Evolutionary conservation across 1,284 basidiomycete genomes (phyloP), one percentile per base, ranked within the genome.

Genomic region (Phylloporus sp.): DNA sequence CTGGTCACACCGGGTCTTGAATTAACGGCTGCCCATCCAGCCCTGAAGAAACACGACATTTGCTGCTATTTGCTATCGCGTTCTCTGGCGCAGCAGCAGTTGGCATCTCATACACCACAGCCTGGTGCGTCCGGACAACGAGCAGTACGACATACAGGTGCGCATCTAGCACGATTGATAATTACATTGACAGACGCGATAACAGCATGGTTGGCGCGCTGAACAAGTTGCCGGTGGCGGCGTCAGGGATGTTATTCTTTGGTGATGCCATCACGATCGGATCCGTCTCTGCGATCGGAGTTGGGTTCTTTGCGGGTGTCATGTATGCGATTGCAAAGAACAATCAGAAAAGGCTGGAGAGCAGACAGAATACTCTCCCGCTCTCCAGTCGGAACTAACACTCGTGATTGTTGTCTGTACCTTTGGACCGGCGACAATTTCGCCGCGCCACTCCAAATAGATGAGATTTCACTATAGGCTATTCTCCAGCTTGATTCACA

Each of bases 221-320:
- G 74, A 99, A 99, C 86, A 99, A 99, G 84, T 88, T 99, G 20
- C 98, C 98, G 25, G 94, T 99, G 47, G 98, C 98, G 12, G 96
- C 95, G 25, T 96, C 94, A 35, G 96, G 96, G 19, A 95, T 99
- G 93, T 80, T 98, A 68, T 97, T 98, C 84, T 97, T 98, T 79
- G 95, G 95, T 53, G 97, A 99, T 81, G 82, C 89, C 20, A 92
- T 95, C 47, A 97, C 94, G 8, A 80, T 92, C 70, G 94, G 96
- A 49, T 97, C 94, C 35, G 93, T 98, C 58, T 91, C 92, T 17
- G 96, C 97, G 41, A 92, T 99, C 65, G 82, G 85, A 2, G 88
- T 95, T 52, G 98, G 98, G 6, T 99, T 99, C 82, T 85, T 98
- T 72, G 96, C 97, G 29, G 97, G 97, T 15, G 78, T 96, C 63